Base-by-base conservation (phyloP, 1,139 yeast species). In the Debaryomyces sp. region DNA sequence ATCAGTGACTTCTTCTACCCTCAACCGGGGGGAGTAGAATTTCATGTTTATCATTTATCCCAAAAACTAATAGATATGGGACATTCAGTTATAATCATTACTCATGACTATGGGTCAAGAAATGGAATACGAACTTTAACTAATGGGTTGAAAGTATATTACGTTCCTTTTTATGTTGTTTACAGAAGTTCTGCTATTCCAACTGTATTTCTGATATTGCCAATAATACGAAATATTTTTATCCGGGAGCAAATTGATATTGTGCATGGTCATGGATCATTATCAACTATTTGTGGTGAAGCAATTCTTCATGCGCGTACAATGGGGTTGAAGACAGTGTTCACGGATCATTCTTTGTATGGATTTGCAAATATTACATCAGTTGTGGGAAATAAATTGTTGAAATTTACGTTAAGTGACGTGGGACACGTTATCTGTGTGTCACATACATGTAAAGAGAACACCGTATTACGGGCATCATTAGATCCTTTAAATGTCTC, bases 1-100 rank as follows among this genome's bases (percentile, higher is more conserved):
- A 89, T 92, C 3, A 87, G 96, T 38, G 99, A 95, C 69, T 95
- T 91, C 75, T 95, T 94, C 81, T 95, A 88, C 68, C 99, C 99
- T 17, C 99, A 95, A 64, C 87, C 97, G 0, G 99, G 99, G 2
- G 99, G 99, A 6, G 95, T 95, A 3, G 99, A 95, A 66, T 84
- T 94, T 53, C 99, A 95, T 63, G 90, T 94, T 21, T 91, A 89
- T 66, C 98, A 94, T 64, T 59, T 77, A 36, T 73, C 85, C 0
- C 96, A 90, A 66, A 84, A 87, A 61, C 80, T 94, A 51, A 87
- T 91, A 17, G 84, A 83, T 29, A 70, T 87, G 44, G 99, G 98
- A 6, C 99, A 95, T 63, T 84, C 91, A 3, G 99, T 95, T n/a
- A 73, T 92, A 3, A 82, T 95, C 35, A 80, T 94, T 34, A 91